Conservation (phyloP, 768 basidiomycete genomes). For the Lactifluus echinatus region DNA sequence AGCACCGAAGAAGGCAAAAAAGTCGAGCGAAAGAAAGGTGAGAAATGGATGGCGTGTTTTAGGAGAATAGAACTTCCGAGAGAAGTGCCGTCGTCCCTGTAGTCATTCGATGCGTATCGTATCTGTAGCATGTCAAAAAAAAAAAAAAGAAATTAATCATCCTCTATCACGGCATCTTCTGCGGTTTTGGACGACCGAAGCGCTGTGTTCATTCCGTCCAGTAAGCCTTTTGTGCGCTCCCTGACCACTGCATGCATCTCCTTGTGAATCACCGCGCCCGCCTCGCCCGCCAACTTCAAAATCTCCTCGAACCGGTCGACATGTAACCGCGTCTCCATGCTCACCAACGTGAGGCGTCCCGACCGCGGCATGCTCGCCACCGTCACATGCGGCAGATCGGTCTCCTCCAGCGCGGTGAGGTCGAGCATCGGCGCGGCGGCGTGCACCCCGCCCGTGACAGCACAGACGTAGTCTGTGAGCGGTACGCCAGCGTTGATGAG, state of each 20-base stretch:
- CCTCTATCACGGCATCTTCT: conserved; percentile 17
- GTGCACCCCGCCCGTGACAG: conserved; percentile 82
- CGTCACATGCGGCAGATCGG: conserved; percentile 79
- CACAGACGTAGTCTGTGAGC: conserved; percentile 83
- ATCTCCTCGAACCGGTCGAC: conserved; percentile 90
- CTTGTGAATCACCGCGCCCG: conserved; percentile 62
- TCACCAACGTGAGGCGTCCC: conserved; percentile 78
- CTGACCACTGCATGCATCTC: conserved; percentile 78
- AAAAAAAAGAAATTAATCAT: background rate
- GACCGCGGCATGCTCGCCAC: conserved; percentile 85
- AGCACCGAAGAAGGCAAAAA: conserved; percentile 97
- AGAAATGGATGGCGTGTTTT: conserved; percentile 92
- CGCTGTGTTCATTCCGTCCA: conserved; percentile 50
- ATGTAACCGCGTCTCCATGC: conserved; percentile 91
- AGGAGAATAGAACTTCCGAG: conserved; percentile 39
- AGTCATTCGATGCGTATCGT: background rate
- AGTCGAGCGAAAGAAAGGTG: conserved; percentile 83
- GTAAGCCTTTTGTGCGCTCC: conserved; percentile 51
- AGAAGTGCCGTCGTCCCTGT: conserved; percentile 4
- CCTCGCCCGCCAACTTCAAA: conserved; percentile 69
- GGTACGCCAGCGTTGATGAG: conserved; percentile 88
- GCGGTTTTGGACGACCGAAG: conserved; percentile 20
- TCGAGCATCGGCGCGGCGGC: conserved; percentile 77
- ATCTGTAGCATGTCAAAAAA: background rate
- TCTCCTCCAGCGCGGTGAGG: conserved; percentile 82